phyloP scores from a whole-genome alignment of 257 asterid species.

The Solanum arcanum region DNA sequence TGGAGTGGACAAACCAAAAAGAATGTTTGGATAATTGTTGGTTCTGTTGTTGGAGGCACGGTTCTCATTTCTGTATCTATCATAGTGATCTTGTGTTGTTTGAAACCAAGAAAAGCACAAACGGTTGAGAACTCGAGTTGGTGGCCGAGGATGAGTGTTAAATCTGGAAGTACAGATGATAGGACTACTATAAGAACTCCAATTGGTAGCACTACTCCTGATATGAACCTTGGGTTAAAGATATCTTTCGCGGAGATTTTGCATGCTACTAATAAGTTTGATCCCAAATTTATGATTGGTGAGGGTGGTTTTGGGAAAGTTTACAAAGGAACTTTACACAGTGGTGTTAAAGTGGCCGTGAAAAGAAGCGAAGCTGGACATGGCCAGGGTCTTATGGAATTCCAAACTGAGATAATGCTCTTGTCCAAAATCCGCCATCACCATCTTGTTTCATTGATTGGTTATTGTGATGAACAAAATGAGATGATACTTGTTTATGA shows the following conservation, averaged over 20 bases:
- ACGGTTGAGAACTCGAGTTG: conserved; percentile 8
- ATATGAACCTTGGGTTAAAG: conserved; percentile 40
- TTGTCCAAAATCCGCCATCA: conserved; percentile 46
- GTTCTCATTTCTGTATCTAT: not conserved
- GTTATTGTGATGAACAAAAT: conserved; percentile 38
- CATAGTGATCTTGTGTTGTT: not conserved
- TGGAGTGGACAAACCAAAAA: not conserved
- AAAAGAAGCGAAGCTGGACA: conserved; percentile 50
- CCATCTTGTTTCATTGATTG: conserved; percentile 51
- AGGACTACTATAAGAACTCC: conserved; percentile 11
- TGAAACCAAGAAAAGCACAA: conserved; percentile 14
- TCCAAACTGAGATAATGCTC: conserved; percentile 42
- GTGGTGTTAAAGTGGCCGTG: conserved; percentile 46
- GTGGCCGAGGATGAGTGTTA: conserved; percentile 8
- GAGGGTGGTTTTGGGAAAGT: conserved; percentile 66
- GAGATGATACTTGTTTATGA: conserved; percentile 58
- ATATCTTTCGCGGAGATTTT: conserved; percentile 22
- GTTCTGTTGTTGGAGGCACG: conserved; percentile 23
- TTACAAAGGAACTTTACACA: conserved; percentile 31
- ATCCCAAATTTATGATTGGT: conserved; percentile 28
- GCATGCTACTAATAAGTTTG: conserved; percentile 31
- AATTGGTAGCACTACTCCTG: conserved; percentile 14
- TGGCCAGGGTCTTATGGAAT: conserved; percentile 44
- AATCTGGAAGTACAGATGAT: conserved; percentile 18
- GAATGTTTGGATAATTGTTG: conserved; percentile 4